Evolutionary conservation across 129 eudicot species (phyloP).

Genomic region (Flaveria robusta): DNA sequence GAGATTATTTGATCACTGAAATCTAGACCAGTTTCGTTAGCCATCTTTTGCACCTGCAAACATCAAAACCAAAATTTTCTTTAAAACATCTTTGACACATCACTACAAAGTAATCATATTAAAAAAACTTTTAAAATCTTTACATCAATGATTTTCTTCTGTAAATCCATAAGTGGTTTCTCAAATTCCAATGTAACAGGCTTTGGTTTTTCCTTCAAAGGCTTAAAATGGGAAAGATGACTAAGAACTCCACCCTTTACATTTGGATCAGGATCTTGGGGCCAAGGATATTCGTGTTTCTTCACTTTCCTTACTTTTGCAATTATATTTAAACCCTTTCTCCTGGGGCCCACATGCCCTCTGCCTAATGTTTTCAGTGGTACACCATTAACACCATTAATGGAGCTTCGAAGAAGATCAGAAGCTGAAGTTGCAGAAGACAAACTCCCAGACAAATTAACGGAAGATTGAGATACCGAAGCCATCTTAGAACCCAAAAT

Average conservation of each 20-base stretch:
- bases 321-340: slow-evolving; percentile 46
- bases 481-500: slow-evolving; percentile 56
- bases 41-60: slow-evolving; percentile 87
- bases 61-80: background rate
- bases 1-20: slow-evolving; percentile 71
- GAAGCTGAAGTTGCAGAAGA: slow-evolving; percentile 61
- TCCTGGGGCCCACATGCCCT: slow-evolving; percentile 47
- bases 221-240: slow-evolving; percentile 86
- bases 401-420: slow-evolving; percentile 75
- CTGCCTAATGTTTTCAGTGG: slow-evolving; percentile 60
- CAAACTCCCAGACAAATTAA: slow-evolving; percentile 49
- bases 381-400: slow-evolving; percentile 60
- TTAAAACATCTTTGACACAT: slow-evolving; percentile 14
- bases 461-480: slow-evolving; percentile 52
- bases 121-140: slow-evolving; percentile 12
- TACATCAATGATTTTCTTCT: slow-evolving; percentile 79
- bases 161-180: slow-evolving; percentile 80
- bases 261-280: slow-evolving; percentile 71
- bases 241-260: slow-evolving; percentile 85
- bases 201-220: slow-evolving; percentile 77
- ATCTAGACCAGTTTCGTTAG: slow-evolving; percentile 88
- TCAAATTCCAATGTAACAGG: slow-evolving; percentile 91
- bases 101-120: background rate
- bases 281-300: slow-evolving; percentile 88
- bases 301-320: slow-evolving; percentile 64